These are phyloP conservation scores for Pythium vanterpoolii DNA, from an alignment of 352 stramenopile species.

Conservation along the genomic window DNA sequence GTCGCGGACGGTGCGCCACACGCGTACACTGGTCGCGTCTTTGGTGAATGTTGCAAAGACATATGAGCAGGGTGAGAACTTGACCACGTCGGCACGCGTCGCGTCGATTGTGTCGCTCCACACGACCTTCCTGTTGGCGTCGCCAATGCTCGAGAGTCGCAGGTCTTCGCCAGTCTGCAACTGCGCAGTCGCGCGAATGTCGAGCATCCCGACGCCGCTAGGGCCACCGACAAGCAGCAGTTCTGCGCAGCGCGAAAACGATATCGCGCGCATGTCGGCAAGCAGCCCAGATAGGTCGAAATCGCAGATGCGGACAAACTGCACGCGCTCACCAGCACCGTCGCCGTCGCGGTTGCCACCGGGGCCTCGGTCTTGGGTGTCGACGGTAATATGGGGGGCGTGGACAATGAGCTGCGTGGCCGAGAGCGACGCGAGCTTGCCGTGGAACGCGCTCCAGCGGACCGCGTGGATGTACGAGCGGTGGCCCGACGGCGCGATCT, in stretches of 20 bases:
- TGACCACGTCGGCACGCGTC: slow-evolving; percentile 46
- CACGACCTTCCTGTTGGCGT: slow-evolving; percentile 29
- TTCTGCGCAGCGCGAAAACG: slow-evolving; percentile 64
- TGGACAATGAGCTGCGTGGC: slow-evolving; percentile 60
- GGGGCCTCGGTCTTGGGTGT: background rate
- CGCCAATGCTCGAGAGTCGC: slow-evolving; percentile 15
- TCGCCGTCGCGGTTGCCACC: background rate
- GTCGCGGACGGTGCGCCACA: slow-evolving; percentile 53
- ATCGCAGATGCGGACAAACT: slow-evolving; percentile 45
- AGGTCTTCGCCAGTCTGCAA: slow-evolving; percentile 5
- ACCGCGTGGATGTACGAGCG: slow-evolving; percentile 51
- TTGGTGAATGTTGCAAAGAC: slow-evolving; percentile 55
- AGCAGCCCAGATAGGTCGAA: slow-evolving; percentile 31
- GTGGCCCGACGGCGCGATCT: slow-evolving; percentile 59
- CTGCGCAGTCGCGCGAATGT: slow-evolving; percentile 30
- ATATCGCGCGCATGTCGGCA: slow-evolving; percentile 36
- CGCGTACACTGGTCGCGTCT: slow-evolving; percentile 33
- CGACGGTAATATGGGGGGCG: slow-evolving; percentile 36
- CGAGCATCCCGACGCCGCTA: slow-evolving; percentile 46
- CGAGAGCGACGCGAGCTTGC: slow-evolving; percentile 73
- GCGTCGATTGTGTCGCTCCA: slow-evolving; percentile 15
- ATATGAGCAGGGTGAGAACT: slow-evolving; percentile 70
- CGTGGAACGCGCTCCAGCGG: slow-evolving; percentile 76
- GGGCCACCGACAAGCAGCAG: slow-evolving; percentile 52
- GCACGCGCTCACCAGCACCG: slow-evolving; percentile 25